Evolutionary conservation across 139 green algal species (phyloP), one percentile per base, ranked within the genome.

Genomic region (Auxenochlorella protothecoides): DNA sequence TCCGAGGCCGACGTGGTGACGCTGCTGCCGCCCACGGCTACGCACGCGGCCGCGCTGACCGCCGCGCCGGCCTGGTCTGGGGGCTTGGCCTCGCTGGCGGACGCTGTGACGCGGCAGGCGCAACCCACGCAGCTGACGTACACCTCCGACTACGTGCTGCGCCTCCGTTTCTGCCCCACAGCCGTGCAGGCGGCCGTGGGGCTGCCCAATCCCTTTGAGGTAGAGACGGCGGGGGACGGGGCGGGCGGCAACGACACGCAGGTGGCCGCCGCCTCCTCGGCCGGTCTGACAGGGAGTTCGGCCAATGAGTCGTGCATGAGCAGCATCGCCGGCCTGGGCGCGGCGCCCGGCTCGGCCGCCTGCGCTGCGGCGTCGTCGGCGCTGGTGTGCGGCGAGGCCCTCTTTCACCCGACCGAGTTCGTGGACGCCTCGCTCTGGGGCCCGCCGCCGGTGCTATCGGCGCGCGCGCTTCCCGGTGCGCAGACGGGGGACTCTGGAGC

Each of bases 141-240:
- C 53, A 6, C 68, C 4, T 15, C 61, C 2, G 68, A 70, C 55
- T 59, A 69, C 4, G 66, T 78, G 44, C n/a, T 74, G 14, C 74
- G 74, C 55, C 57, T 79, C 14, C 63, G 68, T 15, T 79, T 68
- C 74, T 74, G 68, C 68, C 68, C 74, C 15, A 63, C 52, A 1
- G 57, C 52, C 5, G 44, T 69, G 0, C 53, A 56, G 5, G 13
- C 44, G 4, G 6, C 6, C 7, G 3, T 5, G 8, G 55, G 14
- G 11, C 56, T 59, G 3, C 72, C 72, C 4, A 62, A 68, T 6
- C 72, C 72, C 0, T 68, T 77, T 53, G 52, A 6, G 13, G 64
- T 53, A 12, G 15, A 7, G 11, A n/a, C 52, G 14, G 64, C 63
- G 7, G 64, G 12, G 9, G 27, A 64, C 64, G 15, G 44, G 27